A percentile compares a stretch with the other conserved stretches of the same genome.
phyloP scores from a whole-genome alignment of 129 eudicot genomes.

The Kitagawia praeruptora region DNA sequence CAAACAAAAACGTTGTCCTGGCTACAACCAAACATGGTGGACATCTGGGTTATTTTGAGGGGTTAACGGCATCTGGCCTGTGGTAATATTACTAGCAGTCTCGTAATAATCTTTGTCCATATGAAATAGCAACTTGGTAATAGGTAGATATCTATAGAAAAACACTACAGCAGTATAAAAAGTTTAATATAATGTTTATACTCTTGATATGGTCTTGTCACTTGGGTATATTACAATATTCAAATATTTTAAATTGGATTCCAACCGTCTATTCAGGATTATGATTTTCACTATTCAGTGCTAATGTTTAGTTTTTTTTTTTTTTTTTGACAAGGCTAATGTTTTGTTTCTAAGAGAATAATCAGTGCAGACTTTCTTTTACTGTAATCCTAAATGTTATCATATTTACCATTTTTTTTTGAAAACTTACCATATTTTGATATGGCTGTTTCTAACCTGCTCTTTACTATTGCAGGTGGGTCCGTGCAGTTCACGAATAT shows the following conservation, averaged over 20 bases:
- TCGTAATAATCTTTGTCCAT: not conserved
- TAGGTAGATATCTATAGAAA: not conserved
- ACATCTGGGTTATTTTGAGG: slow-evolving; percentile 88
- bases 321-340: too few species aligned
- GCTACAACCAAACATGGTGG: slow-evolving; percentile 86
- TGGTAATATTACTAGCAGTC: slow-evolving; percentile 29
- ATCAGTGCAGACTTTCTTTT: not conserved
- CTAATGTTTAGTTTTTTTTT: too few species aligned
- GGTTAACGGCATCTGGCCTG: slow-evolving; percentile 58
- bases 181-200: not conserved
- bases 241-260: not conserved
- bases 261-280: not conserved
- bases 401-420: too few species aligned
- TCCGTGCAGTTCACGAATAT: slow-evolving; percentile 64
- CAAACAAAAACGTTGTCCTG: slow-evolving; percentile 66
- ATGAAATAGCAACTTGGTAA: not conserved
- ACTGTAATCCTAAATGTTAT: not conserved
- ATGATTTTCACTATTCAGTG: not conserved
- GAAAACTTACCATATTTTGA: not conserved
- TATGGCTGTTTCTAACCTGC: not conserved
- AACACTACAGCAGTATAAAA: too few species aligned
- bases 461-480: slow-evolving; percentile 60
- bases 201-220: not conserved
- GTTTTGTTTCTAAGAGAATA: not conserved
- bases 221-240: not conserved